Conservation (phyloP, 2,329 filamentous ascomycete species). For the Teratosphaeria nubilosa region DNA sequence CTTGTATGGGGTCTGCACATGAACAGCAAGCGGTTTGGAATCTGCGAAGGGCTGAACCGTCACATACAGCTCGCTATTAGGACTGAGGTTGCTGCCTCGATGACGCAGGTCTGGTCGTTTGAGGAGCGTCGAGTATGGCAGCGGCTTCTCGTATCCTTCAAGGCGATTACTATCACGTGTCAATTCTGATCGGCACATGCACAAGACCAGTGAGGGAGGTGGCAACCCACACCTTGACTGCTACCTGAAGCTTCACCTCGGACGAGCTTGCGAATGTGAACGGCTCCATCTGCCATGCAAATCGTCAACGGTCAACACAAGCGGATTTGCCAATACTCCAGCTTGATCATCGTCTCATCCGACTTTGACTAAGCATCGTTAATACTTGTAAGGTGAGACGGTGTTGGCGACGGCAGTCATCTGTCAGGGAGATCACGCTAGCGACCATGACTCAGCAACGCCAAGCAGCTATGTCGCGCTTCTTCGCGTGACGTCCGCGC, state of each 20-base stretch:
- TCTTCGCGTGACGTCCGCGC: background rate
- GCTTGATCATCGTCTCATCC: background rate
- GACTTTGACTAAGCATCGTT: background rate
- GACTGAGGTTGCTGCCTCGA: conserved; percentile 73
- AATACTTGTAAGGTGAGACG: background rate
- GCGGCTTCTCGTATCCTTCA: conserved; percentile 66
- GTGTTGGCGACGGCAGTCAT: background rate
- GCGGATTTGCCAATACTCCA: background rate
- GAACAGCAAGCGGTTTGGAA: conserved; percentile 86
- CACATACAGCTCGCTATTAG: conserved; percentile 80
- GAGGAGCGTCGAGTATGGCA: conserved; percentile 68
- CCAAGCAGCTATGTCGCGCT: background rate
- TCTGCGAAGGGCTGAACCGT: conserved; percentile 92
- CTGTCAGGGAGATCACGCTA: background rate
- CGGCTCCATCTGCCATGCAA: conserved; percentile 59
- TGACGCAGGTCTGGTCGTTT: conserved; percentile 72
- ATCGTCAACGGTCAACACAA: background rate
- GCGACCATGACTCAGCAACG: background rate
- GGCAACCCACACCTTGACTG: conserved; percentile 50
- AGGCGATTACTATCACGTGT: conserved; percentile 47
- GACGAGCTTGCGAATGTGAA: conserved; percentile 92
- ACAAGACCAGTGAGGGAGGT: background rate
- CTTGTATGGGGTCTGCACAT: conserved; percentile 87
- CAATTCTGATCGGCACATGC: background rate
- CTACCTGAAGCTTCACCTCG: conserved; percentile 62